Percentiles rank a stretch among this genome's conserved stretches.
These are phyloP conservation scores for Scorias spongiosa DNA, from an alignment of 2,329 filamentous ascomycete genomes.

Conservation along the genomic window DNA sequence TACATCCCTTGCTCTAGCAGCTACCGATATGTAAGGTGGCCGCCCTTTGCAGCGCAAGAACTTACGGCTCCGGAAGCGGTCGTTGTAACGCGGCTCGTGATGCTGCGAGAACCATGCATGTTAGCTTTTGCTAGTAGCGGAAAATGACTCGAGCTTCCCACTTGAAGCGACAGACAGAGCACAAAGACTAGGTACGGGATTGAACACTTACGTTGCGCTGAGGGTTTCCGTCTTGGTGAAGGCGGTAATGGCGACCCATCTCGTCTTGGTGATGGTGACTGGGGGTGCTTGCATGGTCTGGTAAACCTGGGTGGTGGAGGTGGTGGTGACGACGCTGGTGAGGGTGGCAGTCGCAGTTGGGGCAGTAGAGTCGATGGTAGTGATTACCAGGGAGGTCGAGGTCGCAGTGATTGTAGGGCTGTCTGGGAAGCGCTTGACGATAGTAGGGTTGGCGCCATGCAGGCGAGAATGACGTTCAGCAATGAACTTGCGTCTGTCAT, in stretches of 20 bases:
- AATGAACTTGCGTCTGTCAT: constrained; percentile 8
- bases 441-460: background rate
- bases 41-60: constrained; percentile 11
- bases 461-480: constrained; percentile 10
- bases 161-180: background rate
- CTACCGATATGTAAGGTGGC: constrained; percentile 1
- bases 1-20: too few species aligned
- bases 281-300: constrained; percentile 10
- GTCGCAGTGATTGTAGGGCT: constrained; percentile 20
- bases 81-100: background rate
- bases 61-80: background rate
- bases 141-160: background rate
- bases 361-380: constrained; percentile 5
- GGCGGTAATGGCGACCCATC: constrained; percentile 9
- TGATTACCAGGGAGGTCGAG: constrained; percentile 13
- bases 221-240: constrained; percentile 11
- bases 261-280: constrained; percentile 12
- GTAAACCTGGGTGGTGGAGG: constrained; percentile 10
- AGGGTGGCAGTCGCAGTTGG: constrained; percentile 9
- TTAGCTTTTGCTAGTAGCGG: background rate
- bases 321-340: constrained; percentile 10
- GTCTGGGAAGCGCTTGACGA: constrained; percentile 22
- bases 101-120: background rate
- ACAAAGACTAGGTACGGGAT: background rate
- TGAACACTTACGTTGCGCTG: constrained; percentile 8